These are phyloP conservation scores for Bruguiera parviflora DNA, from an alignment of 345 rosid species.

Conservation along the genomic window DNA sequence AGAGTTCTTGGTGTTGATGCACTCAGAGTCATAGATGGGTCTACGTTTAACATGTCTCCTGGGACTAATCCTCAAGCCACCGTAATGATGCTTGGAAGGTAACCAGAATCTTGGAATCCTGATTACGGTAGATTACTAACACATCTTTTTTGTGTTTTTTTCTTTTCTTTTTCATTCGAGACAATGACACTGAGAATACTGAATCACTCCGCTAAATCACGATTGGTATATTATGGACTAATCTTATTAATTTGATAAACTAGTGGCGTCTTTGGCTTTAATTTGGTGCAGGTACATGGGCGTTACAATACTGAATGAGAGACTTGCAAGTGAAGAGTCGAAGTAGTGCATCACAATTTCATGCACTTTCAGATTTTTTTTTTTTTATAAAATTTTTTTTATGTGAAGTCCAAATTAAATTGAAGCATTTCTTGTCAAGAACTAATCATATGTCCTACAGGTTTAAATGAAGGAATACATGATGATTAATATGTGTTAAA, in stretches of 20 bases:
- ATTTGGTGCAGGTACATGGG: slow-evolving; percentile 57
- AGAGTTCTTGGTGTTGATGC: slow-evolving; percentile 29
- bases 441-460: too few relatives aligned
- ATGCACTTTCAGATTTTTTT: background rate
- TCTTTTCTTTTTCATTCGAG: too few relatives aligned
- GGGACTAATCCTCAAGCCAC: slow-evolving; percentile 36
- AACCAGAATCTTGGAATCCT: background rate
- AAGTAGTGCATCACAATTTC: background rate
- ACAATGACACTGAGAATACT: too few relatives aligned
- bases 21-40: slow-evolving; percentile 26
- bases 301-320: slow-evolving; percentile 39
- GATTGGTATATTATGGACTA: too few relatives aligned
- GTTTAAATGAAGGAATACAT: too few relatives aligned
- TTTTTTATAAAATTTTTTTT: background rate
- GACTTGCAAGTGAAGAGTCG: slow-evolving; percentile 28
- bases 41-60: slow-evolving; percentile 26
- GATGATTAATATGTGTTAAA: too few relatives aligned
- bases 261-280: background rate
- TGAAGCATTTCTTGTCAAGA: background rate
- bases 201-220: too few relatives aligned
- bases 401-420: background rate
- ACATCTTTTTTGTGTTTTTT: too few relatives aligned
- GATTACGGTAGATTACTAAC: background rate
- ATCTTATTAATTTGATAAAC: background rate
- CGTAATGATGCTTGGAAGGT: slow-evolving; percentile 32